Evolutionary conservation across 768 basidiomycete species (phyloP).

Genomic region (Russula olivacea): DNA sequence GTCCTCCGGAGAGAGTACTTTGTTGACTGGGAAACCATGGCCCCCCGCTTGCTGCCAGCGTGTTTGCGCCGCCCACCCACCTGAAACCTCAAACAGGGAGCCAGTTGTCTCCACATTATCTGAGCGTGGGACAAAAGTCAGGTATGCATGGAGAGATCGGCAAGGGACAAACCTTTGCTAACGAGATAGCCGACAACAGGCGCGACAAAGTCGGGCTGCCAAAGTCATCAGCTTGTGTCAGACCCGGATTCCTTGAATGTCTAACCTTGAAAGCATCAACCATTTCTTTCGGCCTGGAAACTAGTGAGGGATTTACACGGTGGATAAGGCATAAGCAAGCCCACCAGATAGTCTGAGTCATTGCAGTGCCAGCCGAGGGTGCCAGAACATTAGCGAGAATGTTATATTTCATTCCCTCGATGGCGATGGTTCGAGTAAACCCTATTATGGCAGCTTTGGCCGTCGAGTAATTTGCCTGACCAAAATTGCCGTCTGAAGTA

Average conservation of each 20-base stretch:
- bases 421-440: slow-evolving; percentile 80
- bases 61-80: slow-evolving; percentile 88
- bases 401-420: slow-evolving; percentile 88
- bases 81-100: slow-evolving; percentile 76
- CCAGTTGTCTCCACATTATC: slow-evolving; percentile 72
- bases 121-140: slow-evolving; percentile 21
- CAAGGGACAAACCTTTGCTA: slow-evolving; percentile 48
- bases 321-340: slow-evolving; percentile 1
- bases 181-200: slow-evolving; percentile 89
- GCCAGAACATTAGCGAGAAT: slow-evolving; percentile 87
- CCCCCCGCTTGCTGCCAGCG: slow-evolving; percentile 92
- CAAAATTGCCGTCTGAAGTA: slow-evolving; percentile 83
- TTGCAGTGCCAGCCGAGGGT: slow-evolving; percentile 84
- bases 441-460: slow-evolving; percentile 92
- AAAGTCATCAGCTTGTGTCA: slow-evolving; percentile 2
- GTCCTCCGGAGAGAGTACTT: slow-evolving; percentile 71
- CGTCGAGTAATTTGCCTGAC: slow-evolving; percentile 91
- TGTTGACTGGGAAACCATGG: slow-evolving; percentile 77
- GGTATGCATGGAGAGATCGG: background rate
- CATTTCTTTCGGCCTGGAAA: slow-evolving; percentile 67
- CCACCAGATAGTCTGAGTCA: slow-evolving; percentile 82
- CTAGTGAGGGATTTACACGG: background rate
- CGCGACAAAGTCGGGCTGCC: slow-evolving; percentile 82
- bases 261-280: slow-evolving; percentile 81
- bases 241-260: background rate